Evolutionary conservation across 169 alveolate species (phyloP), one percentile per base, ranked within the genome.

Genomic region (Pseudocohnilembus persalinus): DNA sequence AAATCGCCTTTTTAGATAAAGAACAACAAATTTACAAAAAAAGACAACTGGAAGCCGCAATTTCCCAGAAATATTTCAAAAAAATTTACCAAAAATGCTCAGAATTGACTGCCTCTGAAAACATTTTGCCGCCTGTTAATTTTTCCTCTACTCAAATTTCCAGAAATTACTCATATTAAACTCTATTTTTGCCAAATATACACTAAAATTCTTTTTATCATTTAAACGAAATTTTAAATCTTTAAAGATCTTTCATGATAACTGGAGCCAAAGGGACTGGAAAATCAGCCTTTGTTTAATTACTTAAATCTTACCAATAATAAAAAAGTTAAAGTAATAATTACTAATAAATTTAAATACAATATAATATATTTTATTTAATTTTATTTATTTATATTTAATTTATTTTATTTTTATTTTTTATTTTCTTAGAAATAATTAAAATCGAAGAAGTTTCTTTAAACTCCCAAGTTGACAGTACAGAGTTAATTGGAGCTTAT

Each of bases 391-490:
- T n/a, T n/a, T n/a, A n/a, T n/a, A n/a, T n/a, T n/a, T n/a, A n/a
- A n/a, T n/a, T n/a, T n/a, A n/a, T n/a, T n/a, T n/a, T n/a, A n/a
- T n/a, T n/a, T n/a, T n/a, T n/a, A n/a, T n/a, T n/a, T n/a, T n/a
- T n/a, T n/a, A n/a, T n/a, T n/a, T n/a, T n/a, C n/a, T n/a, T n/a
- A n/a, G 20, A 49, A 11, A 20, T 11, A 4, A 49, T 49, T 20
- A 4, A 49, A 4, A 49, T 49, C 68, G 68, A 49, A 49, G 84
- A 79, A 29, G 35, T 79, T 79, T 34, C 63, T 34, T 63, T 79
- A 20, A 79, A 79, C 29, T 79, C 84, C 1, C 31, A 79, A 79
- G 64, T 73, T n/a, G 84, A 79, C 29, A 79, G 84, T 25, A 79
- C 75, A 29, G 84, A 79, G 20, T 29, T 79, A 26, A 79, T 79